Percentiles rank a stretch among this genome's conserved stretches.
Evolutionary conservation across 2,329 filamentous ascomycete genomes (phyloP).

Genomic region (Ascochyta clinopodiicola): DNA sequence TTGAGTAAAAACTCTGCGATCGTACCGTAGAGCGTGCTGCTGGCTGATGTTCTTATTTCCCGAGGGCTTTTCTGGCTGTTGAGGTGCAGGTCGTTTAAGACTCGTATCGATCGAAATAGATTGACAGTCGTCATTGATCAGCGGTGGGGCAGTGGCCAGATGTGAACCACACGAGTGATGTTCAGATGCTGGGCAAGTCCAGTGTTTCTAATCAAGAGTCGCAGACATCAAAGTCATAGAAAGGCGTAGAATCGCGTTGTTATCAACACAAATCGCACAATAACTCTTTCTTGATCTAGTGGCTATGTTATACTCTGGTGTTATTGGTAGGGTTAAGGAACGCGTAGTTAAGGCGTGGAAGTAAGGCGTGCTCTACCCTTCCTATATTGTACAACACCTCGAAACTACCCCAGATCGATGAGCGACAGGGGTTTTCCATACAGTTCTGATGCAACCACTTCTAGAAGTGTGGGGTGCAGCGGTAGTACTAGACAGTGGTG

Average conservation of each 20-base stretch:
- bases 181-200: not conserved
- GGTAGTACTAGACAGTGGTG: constrained; percentile 7
- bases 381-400: not conserved
- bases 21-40: constrained; percentile 5
- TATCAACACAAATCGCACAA: too few relatives aligned
- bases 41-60: not conserved
- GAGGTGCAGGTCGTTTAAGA: not conserved
- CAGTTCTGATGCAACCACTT: constrained; percentile 11
- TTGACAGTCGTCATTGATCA: constrained; percentile 10
- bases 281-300: too few relatives aligned
- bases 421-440: constrained; percentile 11
- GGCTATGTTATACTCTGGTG: too few relatives aligned
- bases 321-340: too few relatives aligned
- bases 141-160: constrained; percentile 11
- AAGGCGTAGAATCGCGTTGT: too few relatives aligned
- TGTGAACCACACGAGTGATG: not conserved
- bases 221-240: not conserved
- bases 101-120: constrained; percentile 14
- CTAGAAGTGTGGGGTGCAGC: constrained; percentile 18
- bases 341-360: not conserved
- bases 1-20: constrained; percentile 1
- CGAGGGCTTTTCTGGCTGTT: not conserved
- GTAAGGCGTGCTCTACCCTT: not conserved
- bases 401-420: constrained; percentile 8
- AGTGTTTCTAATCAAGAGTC: not conserved